Percentiles rank a stretch among this genome's conserved stretches.
These are phyloP conservation scores for Xylaria sp. DNA, from an alignment of 2,329 filamentous ascomycete genomes.

Conservation along the genomic window DNA sequence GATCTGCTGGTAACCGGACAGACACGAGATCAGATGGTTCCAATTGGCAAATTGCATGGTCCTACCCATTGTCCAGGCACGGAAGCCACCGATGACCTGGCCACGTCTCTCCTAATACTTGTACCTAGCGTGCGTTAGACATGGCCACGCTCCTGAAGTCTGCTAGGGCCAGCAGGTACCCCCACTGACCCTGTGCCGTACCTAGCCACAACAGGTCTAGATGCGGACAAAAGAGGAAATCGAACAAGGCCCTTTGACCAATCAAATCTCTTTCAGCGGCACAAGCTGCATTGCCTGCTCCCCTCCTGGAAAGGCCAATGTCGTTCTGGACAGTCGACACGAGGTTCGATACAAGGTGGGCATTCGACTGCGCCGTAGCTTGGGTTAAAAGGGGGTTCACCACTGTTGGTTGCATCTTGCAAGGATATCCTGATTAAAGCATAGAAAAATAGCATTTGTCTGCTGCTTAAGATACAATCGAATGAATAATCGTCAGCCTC, in stretches of 20 bases:
- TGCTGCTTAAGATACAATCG: not conserved
- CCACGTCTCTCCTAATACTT: conserved; percentile 17
- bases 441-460: not conserved
- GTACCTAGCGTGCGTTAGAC: not conserved
- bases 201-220: conserved; percentile 31
- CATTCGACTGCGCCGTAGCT: conserved; percentile 18
- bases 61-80: conserved; percentile 4
- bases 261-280: conserved; percentile 15
- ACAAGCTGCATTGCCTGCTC: conserved; percentile 17
- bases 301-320: conserved; percentile 25
- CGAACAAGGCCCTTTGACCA: conserved; percentile 34
- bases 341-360: conserved; percentile 26
- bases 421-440: not conserved
- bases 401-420: not conserved
- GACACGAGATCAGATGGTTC: conserved; percentile 36
- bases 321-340: conserved; percentile 26
- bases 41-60: conserved; percentile 30
- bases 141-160: conserved; percentile 30
- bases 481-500: not conserved
- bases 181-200: conserved; percentile 12
- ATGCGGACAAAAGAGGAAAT: conserved; percentile 35
- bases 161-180: conserved; percentile 1
- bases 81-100: conserved; percentile 30
- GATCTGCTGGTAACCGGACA: conserved; percentile 13
- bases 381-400: not conserved